Percentiles rank a stretch among this genome's conserved stretches.
Evolutionary conservation across 2,329 filamentous ascomycete species (phyloP).

Genomic region (Xylariales sp.): DNA sequence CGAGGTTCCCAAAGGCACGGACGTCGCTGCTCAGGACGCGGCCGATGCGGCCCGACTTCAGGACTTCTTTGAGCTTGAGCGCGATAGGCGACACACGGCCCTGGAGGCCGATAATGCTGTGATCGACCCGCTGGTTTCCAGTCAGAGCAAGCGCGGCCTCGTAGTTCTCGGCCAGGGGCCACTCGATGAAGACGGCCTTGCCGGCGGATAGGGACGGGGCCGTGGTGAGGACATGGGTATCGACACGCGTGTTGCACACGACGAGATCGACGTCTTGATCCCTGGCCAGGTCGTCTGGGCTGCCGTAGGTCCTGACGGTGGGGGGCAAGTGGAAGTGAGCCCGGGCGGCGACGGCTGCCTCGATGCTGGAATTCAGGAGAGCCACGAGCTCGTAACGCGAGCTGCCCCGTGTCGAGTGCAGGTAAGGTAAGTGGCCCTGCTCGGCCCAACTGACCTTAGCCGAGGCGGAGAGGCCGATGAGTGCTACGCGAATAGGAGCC

Average conservation of each 20-base stretch:
- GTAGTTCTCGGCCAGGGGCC: constrained; percentile 64
- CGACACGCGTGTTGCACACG: constrained; percentile 65
- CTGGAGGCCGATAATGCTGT: constrained; percentile 63
- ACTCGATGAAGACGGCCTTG: constrained; percentile 67
- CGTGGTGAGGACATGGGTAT: constrained; percentile 60
- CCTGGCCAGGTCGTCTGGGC: constrained; percentile 59
- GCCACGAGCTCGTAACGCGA: constrained; percentile 62
- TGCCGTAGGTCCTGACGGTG: constrained; percentile 61
- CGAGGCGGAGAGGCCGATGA: constrained; percentile 68
- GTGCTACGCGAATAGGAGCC: constrained; percentile 64
- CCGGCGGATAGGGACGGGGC: constrained; percentile 62
- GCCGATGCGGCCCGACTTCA: constrained; percentile 61
- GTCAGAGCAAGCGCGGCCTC: constrained; percentile 57
- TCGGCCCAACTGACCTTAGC: constrained; percentile 66
- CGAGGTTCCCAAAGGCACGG: constrained; percentile 53
- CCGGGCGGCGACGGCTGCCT: constrained; percentile 59
- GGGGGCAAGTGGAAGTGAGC: constrained; percentile 55
- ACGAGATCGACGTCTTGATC: constrained; percentile 66
- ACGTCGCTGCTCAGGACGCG: constrained; percentile 64
- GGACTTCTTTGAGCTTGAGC: constrained; percentile 57
- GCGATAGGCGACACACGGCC: constrained; percentile 59
- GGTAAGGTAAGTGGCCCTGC: constrained; percentile 68
- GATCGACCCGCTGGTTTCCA: constrained; percentile 48
- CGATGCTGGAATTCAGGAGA: constrained; percentile 62
- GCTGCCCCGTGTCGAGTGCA: constrained; percentile 59